Base-by-base conservation (phyloP, 2,329 filamentous ascomycete genomes). In the Clathrospora elynae region DNA sequence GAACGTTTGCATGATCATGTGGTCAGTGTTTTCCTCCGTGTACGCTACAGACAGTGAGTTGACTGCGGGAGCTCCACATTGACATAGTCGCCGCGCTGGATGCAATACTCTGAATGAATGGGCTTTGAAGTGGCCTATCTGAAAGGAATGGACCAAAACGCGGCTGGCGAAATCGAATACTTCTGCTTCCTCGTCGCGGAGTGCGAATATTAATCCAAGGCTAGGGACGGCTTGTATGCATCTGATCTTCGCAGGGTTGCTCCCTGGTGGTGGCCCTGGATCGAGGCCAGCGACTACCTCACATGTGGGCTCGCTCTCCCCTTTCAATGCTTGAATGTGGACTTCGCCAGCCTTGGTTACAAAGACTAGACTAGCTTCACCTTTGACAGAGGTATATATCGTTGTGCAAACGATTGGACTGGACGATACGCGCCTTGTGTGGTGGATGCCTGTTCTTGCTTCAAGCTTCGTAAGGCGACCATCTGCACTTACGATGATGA, bases 1-100 rank as follows among this genome's bases (percentile, higher is more conserved):
- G 57, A 84, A 87, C 0, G 78, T 85, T 38, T 87, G 83, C 49
- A 89, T 72, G 13, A 88, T 75, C 42, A 85, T 82, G 34, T 85
- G 78, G 8, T 80, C 78, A 0, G 79, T 81, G 13, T 82, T 79
- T 3, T 74, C 71, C 45, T 80, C 78, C 3, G 77, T 76, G 59
- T 88, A 89, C 9, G 79, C 80, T 14, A 90, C 68, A 0, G 80
- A 83, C n/a, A 90, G 73, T 10, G 78, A 83, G 18, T 76, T 75
- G 1, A 90, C 68, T 0, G 83, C 80, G 1, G 77, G 70, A 1
- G 76, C 77, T 10, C 78, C 79, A 31, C 79, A 83, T 41, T 75
- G 45, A 46, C 78, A 81, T 46, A 71, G 73, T 33, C 75, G 74
- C 42, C 72, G 76, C 30, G 71, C 71, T 1, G 79, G 78, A 57